Conservation (phyloP, 129 eudicot genomes). For the Escallonia herrerae region DNA sequence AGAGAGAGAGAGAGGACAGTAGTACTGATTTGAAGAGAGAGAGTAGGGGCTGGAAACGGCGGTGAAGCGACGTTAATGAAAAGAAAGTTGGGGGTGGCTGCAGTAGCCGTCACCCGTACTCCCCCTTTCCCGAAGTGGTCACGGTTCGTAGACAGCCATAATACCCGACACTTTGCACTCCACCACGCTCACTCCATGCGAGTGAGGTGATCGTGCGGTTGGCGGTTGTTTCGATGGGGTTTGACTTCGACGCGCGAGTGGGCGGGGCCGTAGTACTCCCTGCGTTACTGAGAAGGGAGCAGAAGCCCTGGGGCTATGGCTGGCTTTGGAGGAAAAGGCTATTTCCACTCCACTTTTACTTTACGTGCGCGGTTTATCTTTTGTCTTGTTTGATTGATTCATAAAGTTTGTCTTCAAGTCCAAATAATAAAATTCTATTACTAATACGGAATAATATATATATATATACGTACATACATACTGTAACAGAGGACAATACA, state of each 20-base stretch:
- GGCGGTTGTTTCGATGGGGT: not conserved
- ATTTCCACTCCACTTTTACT: constrained; percentile 3
- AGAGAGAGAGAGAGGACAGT: no score
- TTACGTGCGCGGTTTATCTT: not conserved
- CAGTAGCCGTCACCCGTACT: constrained; percentile 70
- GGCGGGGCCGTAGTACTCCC: constrained; percentile 14
- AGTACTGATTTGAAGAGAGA: not conserved
- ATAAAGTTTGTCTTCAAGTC: not conserved
- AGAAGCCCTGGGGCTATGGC: constrained; percentile 7
- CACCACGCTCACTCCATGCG: not conserved
- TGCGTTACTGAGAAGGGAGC: constrained; percentile 14
- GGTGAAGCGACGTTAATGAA: constrained; percentile 67
- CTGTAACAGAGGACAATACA: no score
- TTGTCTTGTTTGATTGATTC: not conserved
- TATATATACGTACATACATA: no score
- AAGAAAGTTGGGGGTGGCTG: constrained; percentile 3
- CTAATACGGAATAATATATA: no score
- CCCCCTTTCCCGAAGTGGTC: constrained; percentile 35
- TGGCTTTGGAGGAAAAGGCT: constrained; percentile 3
- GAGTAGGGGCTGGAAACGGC: constrained; percentile 38
- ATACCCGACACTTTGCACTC: not conserved
- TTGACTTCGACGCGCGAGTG: not conserved
- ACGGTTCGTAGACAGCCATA: not conserved
- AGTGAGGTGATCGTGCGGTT: not conserved
- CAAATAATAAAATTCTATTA: not conserved